phyloP scores from a whole-genome alignment of 2,329 filamentous ascomycete genomes.

The Trichoderma sp. region DNA sequence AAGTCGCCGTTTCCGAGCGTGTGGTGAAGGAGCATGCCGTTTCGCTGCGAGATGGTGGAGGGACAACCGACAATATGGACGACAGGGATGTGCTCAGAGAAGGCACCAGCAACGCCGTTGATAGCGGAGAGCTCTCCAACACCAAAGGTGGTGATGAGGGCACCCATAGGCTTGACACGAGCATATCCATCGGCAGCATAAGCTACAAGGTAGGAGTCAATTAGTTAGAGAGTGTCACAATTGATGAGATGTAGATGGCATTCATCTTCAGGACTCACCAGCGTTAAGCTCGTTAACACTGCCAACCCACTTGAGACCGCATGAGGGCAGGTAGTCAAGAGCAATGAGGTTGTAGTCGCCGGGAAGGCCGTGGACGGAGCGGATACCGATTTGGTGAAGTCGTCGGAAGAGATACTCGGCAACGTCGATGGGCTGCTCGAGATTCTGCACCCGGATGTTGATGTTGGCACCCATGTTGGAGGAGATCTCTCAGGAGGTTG shows the following conservation, averaged over 20 bases:
- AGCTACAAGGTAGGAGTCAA: constrained; percentile 40
- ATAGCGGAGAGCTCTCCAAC: constrained; percentile 72
- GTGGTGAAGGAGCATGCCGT: constrained; percentile 58
- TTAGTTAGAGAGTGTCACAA: constrained; percentile 12
- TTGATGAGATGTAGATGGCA: background rate
- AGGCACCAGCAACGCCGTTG: constrained; percentile 72
- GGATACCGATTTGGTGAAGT: constrained; percentile 61
- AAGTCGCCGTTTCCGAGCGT: constrained; percentile 77
- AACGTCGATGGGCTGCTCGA: constrained; percentile 55
- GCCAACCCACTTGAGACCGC: constrained; percentile 61
- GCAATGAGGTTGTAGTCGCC: constrained; percentile 71
- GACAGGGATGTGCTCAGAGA: constrained; percentile 68
- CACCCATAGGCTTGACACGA: constrained; percentile 66
- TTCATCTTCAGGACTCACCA: constrained; percentile 41
- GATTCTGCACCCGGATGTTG: constrained; percentile 39
- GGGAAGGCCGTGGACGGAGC: constrained; percentile 66
- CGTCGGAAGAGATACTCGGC: constrained; percentile 67
- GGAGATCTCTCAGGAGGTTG: background rate
- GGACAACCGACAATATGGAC: constrained; percentile 64
- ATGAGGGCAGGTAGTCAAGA: constrained; percentile 62
- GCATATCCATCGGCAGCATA: constrained; percentile 82
- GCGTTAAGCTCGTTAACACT: constrained; percentile 74
- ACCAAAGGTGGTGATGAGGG: constrained; percentile 72
- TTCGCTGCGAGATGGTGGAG: constrained; percentile 46
- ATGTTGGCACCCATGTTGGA: constrained; percentile 30